Percentiles rank a stretch among this genome's conserved stretches.
These are phyloP conservation scores for Coemansia guatemalensis DNA, from an alignment of 192 early-diverging fungal species.

Conservation along the genomic window DNA sequence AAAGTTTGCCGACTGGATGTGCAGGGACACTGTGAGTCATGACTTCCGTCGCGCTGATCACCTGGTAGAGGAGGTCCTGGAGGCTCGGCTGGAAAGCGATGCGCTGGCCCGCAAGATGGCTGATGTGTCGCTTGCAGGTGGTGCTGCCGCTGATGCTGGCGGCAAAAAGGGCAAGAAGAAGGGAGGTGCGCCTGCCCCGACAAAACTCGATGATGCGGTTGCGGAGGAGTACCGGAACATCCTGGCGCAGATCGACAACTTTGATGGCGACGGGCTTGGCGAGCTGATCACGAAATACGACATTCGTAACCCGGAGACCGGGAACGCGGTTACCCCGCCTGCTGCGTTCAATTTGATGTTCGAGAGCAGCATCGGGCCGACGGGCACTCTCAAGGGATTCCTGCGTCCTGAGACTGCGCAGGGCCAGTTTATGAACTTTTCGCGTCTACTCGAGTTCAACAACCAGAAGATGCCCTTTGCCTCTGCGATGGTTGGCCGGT, in stretches of 20 bases:
- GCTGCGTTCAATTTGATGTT: conserved; percentile 99
- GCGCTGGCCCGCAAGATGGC: conserved; percentile 62
- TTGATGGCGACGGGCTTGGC: conserved; percentile 78
- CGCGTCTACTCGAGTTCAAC: conserved; percentile 95
- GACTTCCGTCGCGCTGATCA: conserved; percentile 98
- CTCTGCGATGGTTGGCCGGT: conserved; percentile 95
- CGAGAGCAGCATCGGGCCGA: conserved; percentile 95
- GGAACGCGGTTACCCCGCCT: conserved; percentile 87
- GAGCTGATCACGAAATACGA: conserved; percentile 80
- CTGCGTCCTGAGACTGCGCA: conserved; percentile 99
- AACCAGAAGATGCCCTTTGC: conserved; percentile 99
- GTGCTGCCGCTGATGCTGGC: conserved; percentile 32
- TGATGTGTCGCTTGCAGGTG: conserved; percentile 19
- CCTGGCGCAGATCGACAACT: conserved; percentile 97
- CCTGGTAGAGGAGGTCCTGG: conserved; percentile 90
- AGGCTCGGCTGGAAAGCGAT: conserved; percentile 88
- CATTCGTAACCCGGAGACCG: conserved; percentile 89
- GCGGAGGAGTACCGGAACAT: conserved; percentile 77
- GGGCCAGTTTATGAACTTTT: conserved; percentile 99
- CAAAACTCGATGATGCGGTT: conserved; percentile 61
- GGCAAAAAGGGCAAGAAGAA: conserved; percentile 67
- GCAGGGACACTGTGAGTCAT: conserved; percentile 85
- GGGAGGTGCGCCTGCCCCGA: conserved; percentile 61
- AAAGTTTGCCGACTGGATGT: conserved; percentile 98
- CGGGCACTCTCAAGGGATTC: conserved; percentile 91